Base-by-base conservation (phyloP, 768 basidiomycete genomes). In the Stropharia rugosoannulata region DNA sequence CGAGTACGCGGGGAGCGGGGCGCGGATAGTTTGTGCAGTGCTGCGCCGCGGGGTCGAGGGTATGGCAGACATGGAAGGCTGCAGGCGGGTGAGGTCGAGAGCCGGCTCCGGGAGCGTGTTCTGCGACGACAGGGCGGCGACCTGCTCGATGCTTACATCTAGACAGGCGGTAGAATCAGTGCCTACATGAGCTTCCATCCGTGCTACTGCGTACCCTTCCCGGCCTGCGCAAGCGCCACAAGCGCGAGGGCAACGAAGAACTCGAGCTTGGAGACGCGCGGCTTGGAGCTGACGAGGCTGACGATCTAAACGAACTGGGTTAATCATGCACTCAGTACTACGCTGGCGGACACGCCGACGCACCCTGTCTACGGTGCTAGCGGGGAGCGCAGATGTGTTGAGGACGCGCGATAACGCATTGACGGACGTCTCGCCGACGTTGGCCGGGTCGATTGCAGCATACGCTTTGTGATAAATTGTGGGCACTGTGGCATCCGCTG, bases 221-320 rank as follows among this genome's bases (percentile, higher is more conserved):
- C 87, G 5, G 83, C 75, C 70, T 98, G 95, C 5, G 91, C 92
- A 4, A 96, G 75, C 2, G 92, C 91, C 43, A 91, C 92, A 12
- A 98, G 78, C 10, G 91, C 93, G 22, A 98, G 72, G 9, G 93
- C 91, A 10, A 95, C 90, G 68, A 90, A 95, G 75, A 96, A 95
- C 66, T 98, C 95, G 54, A 88, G 83, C 61, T 85, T 91, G 7
- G 92, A 91, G 37, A 98, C 89, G 49, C 87, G 80, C 42, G 90
- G 80, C 56, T 81, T 81, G 35, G 87, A 86, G 70, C 90, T 91
- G 50, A 94, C 93, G 18, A 95, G 77, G 70, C 90, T 93, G 54
- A 97, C 89, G 63, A 98, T 95, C 93, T 95, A 60, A 7, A 46
- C 16, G 35, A 16, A 25, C 19, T 18, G 22, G 47, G 51, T 22